Conservation (phyloP, 2,329 filamentous ascomycete genomes). For the Aspergillus sclerotialis region DNA sequence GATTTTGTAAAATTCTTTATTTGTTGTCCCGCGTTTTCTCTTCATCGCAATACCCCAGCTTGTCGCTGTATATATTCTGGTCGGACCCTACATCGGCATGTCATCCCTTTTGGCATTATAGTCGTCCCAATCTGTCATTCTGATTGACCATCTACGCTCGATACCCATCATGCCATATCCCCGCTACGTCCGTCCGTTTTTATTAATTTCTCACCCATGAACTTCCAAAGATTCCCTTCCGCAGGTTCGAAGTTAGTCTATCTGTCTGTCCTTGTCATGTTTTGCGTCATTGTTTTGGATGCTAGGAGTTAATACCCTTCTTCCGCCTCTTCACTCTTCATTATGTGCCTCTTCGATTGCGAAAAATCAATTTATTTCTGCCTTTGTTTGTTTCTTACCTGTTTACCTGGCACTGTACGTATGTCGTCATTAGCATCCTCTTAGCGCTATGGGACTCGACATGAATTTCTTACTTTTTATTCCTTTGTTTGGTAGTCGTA, state of each 20-base stretch:
- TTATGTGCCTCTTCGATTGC: too few relatives aligned
- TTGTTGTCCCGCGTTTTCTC: not conserved
- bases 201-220: slow-evolving; percentile 10
- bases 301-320: slow-evolving; percentile 2
- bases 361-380: too few relatives aligned
- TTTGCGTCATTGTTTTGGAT: slow-evolving; percentile 3
- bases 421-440: too few relatives aligned
- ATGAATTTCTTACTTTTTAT: too few relatives aligned
- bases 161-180: slow-evolving; percentile 22
- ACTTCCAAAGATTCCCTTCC: slow-evolving; percentile 12
- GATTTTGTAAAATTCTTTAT: not conserved
- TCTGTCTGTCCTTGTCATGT: slow-evolving; percentile 1
- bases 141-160: slow-evolving; percentile 15
- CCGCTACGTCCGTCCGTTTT: slow-evolving; percentile 5
- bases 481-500: too few relatives aligned
- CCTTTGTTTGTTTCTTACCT: too few relatives aligned
- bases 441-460: too few relatives aligned
- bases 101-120: too few relatives aligned
- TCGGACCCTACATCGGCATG: too few relatives aligned
- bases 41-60: not conserved
- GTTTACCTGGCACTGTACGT: too few relatives aligned
- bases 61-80: not conserved
- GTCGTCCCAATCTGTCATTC: not conserved
- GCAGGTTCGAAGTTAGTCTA: slow-evolving; percentile 29
- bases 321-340: too few relatives aligned